A percentile compares a stretch with the other conserved stretches of the same genome.
Conservation (phyloP, 345 rosid genomes). For the Pistacia integerrima region DNA sequence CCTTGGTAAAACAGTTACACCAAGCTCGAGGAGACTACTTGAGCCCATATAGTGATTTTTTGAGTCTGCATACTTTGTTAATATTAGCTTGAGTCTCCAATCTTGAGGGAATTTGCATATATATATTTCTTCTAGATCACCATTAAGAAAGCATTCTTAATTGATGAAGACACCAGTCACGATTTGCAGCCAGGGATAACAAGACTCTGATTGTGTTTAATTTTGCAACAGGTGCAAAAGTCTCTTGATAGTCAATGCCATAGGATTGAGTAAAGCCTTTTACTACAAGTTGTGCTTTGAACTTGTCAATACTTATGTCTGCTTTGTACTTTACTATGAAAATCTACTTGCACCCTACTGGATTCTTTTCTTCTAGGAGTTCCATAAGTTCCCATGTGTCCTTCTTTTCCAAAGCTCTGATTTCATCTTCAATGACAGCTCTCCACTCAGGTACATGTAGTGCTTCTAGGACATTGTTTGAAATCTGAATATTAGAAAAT, state of each 20-base stretch:
- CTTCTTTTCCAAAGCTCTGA: neutral
- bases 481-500: neutral
- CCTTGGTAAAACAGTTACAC: no score
- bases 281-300: neutral
- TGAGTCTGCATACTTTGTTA: neutral
- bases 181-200: neutral
- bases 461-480: neutral
- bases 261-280: neutral
- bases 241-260: constrained; percentile 4
- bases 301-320: neutral
- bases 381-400: neutral
- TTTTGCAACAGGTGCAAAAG: neutral
- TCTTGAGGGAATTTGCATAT: no score
- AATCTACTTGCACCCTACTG: neutral
- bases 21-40: neutral
- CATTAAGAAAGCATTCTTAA: neutral
- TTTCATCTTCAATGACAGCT: neutral
- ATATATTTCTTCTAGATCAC: neutral
- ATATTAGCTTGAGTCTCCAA: neutral
- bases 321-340: neutral
- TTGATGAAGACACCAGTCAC: neutral
- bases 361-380: neutral
- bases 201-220: neutral
- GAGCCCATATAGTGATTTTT: neutral
- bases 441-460: neutral